phyloP scores from a whole-genome alignment of 2,329 filamentous ascomycete species.

The Nemania abortiva region DNA sequence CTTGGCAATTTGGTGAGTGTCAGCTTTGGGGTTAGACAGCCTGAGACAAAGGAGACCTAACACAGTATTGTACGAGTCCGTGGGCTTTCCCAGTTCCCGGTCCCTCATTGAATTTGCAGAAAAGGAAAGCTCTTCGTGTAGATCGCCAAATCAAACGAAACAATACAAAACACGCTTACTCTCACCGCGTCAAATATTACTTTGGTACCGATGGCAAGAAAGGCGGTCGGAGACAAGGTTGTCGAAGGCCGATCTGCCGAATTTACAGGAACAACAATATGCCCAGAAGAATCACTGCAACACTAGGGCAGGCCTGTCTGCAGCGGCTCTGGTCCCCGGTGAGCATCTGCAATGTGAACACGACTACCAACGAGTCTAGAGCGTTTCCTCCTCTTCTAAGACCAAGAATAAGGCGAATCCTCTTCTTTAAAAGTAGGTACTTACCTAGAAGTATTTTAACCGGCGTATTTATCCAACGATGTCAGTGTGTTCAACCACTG shows the following conservation, averaged over 20 bases:
- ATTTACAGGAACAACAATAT: slow-evolving; percentile 10
- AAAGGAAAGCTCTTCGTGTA: not conserved
- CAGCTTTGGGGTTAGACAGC: slow-evolving; percentile 21
- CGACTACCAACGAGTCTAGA: slow-evolving; percentile 4
- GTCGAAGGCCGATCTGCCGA: slow-evolving; percentile 4
- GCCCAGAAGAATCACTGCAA: slow-evolving; percentile 26
- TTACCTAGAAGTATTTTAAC: slow-evolving; percentile 20
- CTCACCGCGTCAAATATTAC: not conserved
- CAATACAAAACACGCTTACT: slow-evolving; percentile 8
- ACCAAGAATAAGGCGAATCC: not conserved
- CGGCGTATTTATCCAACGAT: slow-evolving; percentile 23
- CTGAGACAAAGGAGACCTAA: slow-evolving; percentile 13
- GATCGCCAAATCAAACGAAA: slow-evolving; percentile 17
- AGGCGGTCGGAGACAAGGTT: not conserved
- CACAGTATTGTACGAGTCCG: slow-evolving; percentile 7
- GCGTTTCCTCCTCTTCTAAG: slow-evolving; percentile 2
- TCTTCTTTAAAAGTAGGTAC: slow-evolving; percentile 7
- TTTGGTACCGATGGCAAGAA: not conserved
- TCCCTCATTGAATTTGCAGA: not conserved
- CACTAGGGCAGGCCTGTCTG: slow-evolving; percentile 26
- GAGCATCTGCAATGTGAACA: slow-evolving; percentile 12
- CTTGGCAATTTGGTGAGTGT: slow-evolving; percentile 15
- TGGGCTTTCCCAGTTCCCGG: not conserved
- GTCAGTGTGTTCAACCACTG: slow-evolving; percentile 8
- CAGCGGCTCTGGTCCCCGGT: slow-evolving; percentile 36